These are phyloP conservation scores for Torulaspora maleeae DNA, from an alignment of 805 yeast genomes.

Conservation along the genomic window DNA sequence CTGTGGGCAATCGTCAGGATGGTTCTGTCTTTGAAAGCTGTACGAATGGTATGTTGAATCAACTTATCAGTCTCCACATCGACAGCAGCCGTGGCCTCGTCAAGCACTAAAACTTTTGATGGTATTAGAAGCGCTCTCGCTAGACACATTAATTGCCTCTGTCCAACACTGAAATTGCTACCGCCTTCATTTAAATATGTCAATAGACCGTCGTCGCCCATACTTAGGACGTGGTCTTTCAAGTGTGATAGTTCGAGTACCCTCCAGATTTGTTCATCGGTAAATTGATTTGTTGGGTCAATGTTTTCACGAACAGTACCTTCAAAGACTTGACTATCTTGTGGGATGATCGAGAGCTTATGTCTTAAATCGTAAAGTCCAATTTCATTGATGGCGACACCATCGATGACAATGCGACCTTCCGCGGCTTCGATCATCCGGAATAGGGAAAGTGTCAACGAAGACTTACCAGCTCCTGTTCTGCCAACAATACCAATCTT, in stretches of 20 bases:
- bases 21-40: slow-evolving; percentile 69
- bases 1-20: slow-evolving; percentile 83
- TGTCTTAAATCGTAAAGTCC: slow-evolving; percentile 78
- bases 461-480: slow-evolving; percentile 94
- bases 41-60: slow-evolving; percentile 71
- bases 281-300: slow-evolving; percentile 68
- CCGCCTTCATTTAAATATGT: slow-evolving; percentile 63
- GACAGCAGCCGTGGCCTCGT: slow-evolving; percentile 87
- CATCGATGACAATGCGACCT: slow-evolving; percentile 73
- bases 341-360: slow-evolving; percentile 81
- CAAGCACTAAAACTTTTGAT: slow-evolving; percentile 61
- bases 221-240: slow-evolving; percentile 53
- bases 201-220: slow-evolving; percentile 55
- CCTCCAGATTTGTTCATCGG: slow-evolving; percentile 79
- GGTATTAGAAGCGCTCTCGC: slow-evolving; percentile 71
- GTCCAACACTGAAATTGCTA: slow-evolving; percentile 67
- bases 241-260: slow-evolving; percentile 76
- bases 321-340: slow-evolving; percentile 87
- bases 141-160: slow-evolving; percentile 74
- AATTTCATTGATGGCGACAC: slow-evolving; percentile 55
- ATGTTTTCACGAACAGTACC: slow-evolving; percentile 81
- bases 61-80: slow-evolving; percentile 80
- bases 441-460: slow-evolving; percentile 78
- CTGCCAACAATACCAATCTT: slow-evolving; percentile 95
- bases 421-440: slow-evolving; percentile 73